phyloP scores from a whole-genome alignment of 208 protist genomes.

The Acanthamoeba castellanii region DNA sequence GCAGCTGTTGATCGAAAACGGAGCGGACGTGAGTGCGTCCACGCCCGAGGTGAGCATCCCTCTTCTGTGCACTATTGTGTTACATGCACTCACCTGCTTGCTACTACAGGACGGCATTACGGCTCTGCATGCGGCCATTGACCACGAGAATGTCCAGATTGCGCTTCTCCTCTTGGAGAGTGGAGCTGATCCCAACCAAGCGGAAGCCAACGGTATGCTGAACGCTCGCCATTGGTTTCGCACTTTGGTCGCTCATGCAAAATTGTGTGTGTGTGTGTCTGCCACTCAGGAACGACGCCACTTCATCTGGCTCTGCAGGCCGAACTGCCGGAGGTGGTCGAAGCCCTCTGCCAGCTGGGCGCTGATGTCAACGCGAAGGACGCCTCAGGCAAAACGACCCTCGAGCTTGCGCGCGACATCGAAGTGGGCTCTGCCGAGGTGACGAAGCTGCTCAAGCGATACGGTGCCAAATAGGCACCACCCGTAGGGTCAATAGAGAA shows the following conservation, averaged over 20 bases:
- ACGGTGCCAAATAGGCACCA: neutral
- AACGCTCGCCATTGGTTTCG: too few species aligned
- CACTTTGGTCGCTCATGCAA: neutral
- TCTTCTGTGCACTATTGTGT: neutral
- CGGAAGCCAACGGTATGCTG: neutral
- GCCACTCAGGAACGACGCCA: conserved; percentile 11
- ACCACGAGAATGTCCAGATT: conserved; percentile 60
- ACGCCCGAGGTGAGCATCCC: neutral
- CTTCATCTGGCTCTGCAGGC: conserved; percentile 46
- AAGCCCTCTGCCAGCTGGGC: conserved; percentile 19
- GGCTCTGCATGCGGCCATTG: conserved; percentile 43
- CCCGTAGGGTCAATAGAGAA: too few species aligned
- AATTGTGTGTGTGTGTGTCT: neutral
- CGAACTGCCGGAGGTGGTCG: conserved; percentile 64
- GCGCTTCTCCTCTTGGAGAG: conserved; percentile 23
- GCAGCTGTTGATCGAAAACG: neutral
- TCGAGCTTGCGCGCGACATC: neutral
- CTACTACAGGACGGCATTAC: conserved; percentile 5
- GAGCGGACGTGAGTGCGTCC: neutral
- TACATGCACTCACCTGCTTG: neutral
- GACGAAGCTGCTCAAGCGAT: neutral
- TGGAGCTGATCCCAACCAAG: conserved; percentile 68
- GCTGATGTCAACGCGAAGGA: conserved; percentile 53
- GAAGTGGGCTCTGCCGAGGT: neutral
- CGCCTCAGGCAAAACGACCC: neutral